phyloP scores from a whole-genome alignment of 1,284 basidiomycete species.

The Puccinia coronata region DNA sequence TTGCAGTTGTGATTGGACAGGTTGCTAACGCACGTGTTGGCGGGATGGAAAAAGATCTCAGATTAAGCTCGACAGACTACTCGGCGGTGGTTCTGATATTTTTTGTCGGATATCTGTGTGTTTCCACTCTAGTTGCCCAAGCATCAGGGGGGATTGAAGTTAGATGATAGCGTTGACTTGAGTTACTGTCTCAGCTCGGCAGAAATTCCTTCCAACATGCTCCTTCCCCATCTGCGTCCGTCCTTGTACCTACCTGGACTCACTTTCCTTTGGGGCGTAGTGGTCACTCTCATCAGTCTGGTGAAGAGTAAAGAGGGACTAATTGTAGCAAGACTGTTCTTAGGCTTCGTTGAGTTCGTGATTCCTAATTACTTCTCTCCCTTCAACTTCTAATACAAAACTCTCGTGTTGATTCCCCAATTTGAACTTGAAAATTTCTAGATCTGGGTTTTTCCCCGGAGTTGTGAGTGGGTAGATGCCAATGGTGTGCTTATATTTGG shows the following conservation, averaged over 20 bases:
- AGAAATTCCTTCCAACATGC: constrained; percentile 45
- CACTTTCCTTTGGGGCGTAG: constrained; percentile 35
- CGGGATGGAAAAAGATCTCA: constrained; percentile 38
- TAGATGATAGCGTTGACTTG: background rate
- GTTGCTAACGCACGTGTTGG: constrained; percentile 43
- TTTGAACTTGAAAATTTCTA: background rate
- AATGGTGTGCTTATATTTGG: too few relatives aligned
- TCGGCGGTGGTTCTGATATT: constrained; percentile 38
- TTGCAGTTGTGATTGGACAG: background rate
- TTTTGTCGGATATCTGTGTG: constrained; percentile 48
- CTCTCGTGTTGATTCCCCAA: background rate
- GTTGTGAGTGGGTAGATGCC: constrained; percentile 11
- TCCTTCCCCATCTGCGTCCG: constrained; percentile 32
- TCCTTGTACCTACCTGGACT: constrained; percentile 36
- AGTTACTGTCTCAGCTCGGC: constrained; percentile 17
- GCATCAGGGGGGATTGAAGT: background rate
- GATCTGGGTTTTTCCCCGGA: constrained; percentile 48
- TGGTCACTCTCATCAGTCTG: constrained; percentile 20
- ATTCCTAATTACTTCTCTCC: background rate
- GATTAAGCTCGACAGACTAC: constrained; percentile 28
- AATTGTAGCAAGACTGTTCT: constrained; percentile 28
- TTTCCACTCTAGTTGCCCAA: background rate
- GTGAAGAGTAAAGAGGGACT: constrained; percentile 29
- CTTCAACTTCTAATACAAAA: background rate
- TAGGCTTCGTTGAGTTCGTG: constrained; percentile 35